A percentile compares a stretch with the other conserved stretches of the same genome.
Conservation (phyloP, 2,329 filamentous ascomycete species). For the Incumbomyces lentus region DNA sequence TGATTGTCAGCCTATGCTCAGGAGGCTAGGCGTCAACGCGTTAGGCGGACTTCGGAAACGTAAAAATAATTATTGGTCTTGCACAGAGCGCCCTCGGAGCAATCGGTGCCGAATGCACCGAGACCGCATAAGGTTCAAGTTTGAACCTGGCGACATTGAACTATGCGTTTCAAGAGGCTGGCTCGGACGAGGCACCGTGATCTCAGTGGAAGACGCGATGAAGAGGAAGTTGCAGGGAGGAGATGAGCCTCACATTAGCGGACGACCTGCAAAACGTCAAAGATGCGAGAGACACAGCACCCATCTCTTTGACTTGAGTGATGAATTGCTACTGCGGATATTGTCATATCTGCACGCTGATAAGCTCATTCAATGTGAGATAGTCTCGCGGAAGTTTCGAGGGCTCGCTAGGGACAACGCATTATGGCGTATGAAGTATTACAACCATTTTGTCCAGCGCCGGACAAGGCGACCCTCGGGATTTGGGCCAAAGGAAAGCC, state of each 20-base stretch:
- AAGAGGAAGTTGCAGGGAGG: conserved; percentile 20
- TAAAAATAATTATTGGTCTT: no score
- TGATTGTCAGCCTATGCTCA: no score
- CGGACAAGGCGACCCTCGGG: conserved; percentile 67
- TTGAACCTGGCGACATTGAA: no score
- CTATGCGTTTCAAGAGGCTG: no score
- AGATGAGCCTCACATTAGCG: conserved; percentile 25
- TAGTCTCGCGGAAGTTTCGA: conserved; percentile 66
- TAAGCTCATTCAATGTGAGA: conserved; percentile 55
- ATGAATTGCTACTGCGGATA: conserved; percentile 79
- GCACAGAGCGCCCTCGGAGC: no score
- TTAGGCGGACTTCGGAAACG: no score
- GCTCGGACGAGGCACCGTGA: no score
- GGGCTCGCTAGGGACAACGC: conserved; percentile 69
- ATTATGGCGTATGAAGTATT: conserved; percentile 85
- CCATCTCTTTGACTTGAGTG: conserved; percentile 61
- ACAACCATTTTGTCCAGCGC: conserved; percentile 73
- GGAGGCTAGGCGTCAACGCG: no score
- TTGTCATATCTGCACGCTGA: conserved; percentile 63
- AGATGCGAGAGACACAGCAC: conserved; percentile 10
- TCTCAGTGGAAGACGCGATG: conserved; percentile 22
- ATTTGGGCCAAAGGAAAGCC: conserved; percentile 36
- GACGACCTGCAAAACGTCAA: conserved; percentile 43
- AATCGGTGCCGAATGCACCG: no score
- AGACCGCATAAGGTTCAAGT: no score